Evolutionary conservation across 148 eudicot genomes (phyloP).

Genomic region (Silene uniflora): DNA sequence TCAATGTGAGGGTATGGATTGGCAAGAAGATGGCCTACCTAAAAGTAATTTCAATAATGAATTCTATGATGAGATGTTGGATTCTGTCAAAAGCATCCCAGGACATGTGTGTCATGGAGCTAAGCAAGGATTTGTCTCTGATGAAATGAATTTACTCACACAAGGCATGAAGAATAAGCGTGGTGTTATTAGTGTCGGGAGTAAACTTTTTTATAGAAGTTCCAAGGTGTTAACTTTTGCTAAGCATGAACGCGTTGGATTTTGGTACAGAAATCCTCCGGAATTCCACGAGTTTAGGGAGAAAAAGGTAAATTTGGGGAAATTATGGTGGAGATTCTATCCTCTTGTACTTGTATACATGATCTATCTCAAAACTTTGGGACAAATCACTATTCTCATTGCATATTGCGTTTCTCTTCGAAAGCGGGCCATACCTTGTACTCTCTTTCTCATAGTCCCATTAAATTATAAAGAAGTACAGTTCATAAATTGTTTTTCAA

Average conservation of each 20-base stretch:
- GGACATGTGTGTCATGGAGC: conserved; percentile 7
- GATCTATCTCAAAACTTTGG: conserved; percentile 20
- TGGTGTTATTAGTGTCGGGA: conserved; percentile 9
- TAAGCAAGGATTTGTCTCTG: conserved; percentile 12
- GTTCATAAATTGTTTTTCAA: neutral
- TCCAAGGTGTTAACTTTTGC: conserved; percentile 9
- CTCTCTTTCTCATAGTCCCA: conserved; percentile 4
- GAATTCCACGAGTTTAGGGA: conserved; percentile 16
- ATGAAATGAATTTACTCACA: conserved; percentile 9
- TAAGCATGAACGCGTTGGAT: conserved; percentile 15
- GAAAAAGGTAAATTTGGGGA: conserved; percentile 27
- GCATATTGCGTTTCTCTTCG: conserved; percentile 19
- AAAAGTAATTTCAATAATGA: neutral
- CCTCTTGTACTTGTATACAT: conserved; percentile 18
- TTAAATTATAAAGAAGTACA: conserved; percentile 16
- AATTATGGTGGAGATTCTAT: conserved; percentile 19
- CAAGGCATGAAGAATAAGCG: conserved; percentile 8
- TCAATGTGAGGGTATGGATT: conserved; percentile 16
- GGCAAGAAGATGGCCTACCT: conserved; percentile 10
- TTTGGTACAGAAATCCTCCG: conserved; percentile 15
- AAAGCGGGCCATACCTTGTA: conserved; percentile 23
- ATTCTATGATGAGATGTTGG: conserved; percentile 6
- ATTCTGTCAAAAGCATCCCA: conserved; percentile 16
- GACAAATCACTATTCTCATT: conserved; percentile 12
- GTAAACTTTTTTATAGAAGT: conserved; percentile 5